A percentile compares a stretch with the other conserved stretches of the same genome.
phyloP scores from a whole-genome alignment of 2,329 filamentous ascomycete genomes.

The Exophiala bonariae region DNA sequence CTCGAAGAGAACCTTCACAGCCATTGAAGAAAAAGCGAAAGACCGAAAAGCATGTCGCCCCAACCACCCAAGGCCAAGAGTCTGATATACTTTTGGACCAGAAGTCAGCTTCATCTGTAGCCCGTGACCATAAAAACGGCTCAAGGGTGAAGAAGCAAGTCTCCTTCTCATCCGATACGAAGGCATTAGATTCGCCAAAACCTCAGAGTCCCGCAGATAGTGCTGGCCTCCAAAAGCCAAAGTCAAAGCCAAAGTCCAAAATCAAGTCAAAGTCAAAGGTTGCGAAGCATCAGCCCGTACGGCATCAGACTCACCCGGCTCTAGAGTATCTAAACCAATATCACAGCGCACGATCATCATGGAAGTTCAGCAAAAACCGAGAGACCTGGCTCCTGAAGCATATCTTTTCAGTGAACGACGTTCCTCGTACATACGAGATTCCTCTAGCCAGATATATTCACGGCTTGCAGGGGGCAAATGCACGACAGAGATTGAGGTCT shows the following conservation, averaged over 20 bases:
- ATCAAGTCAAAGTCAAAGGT: constrained; percentile 31
- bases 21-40: constrained; percentile 21
- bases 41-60: background rate
- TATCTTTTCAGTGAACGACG: constrained; percentile 68
- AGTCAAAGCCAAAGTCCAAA: constrained; percentile 34
- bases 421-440: constrained; percentile 71
- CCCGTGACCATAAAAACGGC: too few species aligned
- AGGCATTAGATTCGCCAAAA: constrained; percentile 33
- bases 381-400: constrained; percentile 84
- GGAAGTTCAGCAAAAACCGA: constrained; percentile 97
- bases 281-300: constrained; percentile 21
- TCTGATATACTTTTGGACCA: too few species aligned
- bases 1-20: constrained; percentile 1
- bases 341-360: constrained; percentile 66
- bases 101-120: too few species aligned
- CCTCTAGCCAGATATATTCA: constrained; percentile 75
- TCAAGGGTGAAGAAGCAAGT: constrained; percentile 39
- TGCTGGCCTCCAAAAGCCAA: background rate
- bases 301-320: constrained; percentile 21
- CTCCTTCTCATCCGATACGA: constrained; percentile 64
- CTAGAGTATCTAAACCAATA: constrained; percentile 73
- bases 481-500: constrained; percentile 64
- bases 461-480: constrained; percentile 73
- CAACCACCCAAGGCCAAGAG: constrained; percentile 4
- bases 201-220: background rate